Percentiles rank a stretch among this genome's conserved stretches.
These are phyloP conservation scores for Coemansia sp. DNA, from an alignment of 192 early-diverging fungal species.

Conservation along the genomic window DNA sequence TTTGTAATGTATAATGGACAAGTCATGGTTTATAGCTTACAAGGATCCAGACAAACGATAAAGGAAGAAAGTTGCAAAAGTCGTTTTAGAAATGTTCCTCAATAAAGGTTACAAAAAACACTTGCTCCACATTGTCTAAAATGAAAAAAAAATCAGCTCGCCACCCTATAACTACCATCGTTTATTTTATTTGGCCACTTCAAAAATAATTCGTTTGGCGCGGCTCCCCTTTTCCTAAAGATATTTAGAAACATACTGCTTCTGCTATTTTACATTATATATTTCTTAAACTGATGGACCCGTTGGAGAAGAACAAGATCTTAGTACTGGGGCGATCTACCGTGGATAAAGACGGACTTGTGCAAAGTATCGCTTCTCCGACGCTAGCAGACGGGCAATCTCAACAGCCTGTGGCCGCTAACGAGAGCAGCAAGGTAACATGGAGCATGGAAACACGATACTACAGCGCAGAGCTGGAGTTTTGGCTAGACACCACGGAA, in stretches of 20 bases:
- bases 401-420: neutral
- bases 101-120: too few species aligned
- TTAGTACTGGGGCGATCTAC: constrained; percentile 38
- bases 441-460: constrained; percentile 47
- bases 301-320: constrained; percentile 40
- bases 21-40: too few species aligned
- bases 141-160: too few species aligned
- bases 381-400: neutral
- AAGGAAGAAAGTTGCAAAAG: too few species aligned
- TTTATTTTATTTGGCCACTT: constrained; percentile 1
- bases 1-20: too few species aligned
- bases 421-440: constrained; percentile 14
- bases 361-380: constrained; percentile 18
- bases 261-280: neutral
- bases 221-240: neutral
- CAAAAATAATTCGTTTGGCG: too few species aligned
- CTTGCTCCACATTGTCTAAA: too few species aligned
- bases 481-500: constrained; percentile 52
- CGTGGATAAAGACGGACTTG: constrained; percentile 18
- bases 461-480: constrained; percentile 32
- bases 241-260: neutral
- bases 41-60: too few species aligned
- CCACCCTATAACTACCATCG: neutral
- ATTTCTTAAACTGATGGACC: constrained; percentile 6
- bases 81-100: too few species aligned